Conservation (phyloP, 2,329 filamentous ascomycete species). For the Tolypocladium cylindrosporum region DNA sequence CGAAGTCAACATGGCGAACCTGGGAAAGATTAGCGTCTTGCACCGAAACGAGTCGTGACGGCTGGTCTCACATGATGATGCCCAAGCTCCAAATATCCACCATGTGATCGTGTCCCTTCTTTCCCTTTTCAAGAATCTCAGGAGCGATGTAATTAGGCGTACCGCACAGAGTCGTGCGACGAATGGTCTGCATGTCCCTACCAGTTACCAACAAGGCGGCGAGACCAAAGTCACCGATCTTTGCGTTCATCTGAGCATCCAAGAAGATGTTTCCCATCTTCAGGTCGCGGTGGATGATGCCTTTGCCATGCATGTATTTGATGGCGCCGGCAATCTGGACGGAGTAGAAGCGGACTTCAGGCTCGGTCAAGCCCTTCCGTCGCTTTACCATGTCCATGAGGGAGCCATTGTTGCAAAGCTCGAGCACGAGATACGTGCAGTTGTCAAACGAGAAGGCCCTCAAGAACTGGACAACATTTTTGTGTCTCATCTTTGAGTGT, state of each 20-base stretch:
- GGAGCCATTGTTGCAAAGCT: conserved; percentile 90
- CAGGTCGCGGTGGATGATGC: conserved; percentile 91
- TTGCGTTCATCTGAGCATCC: conserved; percentile 91
- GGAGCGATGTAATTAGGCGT: conserved; percentile 98
- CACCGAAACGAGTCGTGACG: neutral
- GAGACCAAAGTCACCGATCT: conserved; percentile 94
- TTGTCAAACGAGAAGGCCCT: conserved; percentile 84
- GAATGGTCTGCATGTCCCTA: conserved; percentile 73
- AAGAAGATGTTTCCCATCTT: conserved; percentile 99
- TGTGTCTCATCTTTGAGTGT: conserved; percentile 94
- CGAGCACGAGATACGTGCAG: conserved; percentile 87
- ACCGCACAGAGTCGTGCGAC: conserved; percentile 88
- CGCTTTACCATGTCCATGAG: conserved; percentile 97
- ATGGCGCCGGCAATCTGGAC: conserved; percentile 94
- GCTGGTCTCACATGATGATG: conserved; percentile 66
- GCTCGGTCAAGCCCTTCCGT: conserved; percentile 80
- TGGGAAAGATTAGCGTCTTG: conserved; percentile 18
- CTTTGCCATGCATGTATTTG: conserved; percentile 93
- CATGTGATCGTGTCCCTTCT: conserved; percentile 92
- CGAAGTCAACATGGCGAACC: conserved; percentile 92
- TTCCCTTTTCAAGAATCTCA: conserved; percentile 88
- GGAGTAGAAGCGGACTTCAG: conserved; percentile 87
- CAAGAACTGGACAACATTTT: conserved; percentile 92
- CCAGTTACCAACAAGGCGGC: conserved; percentile 86
- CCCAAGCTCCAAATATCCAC: conserved; percentile 98